A percentile compares a stretch with the other conserved stretches of the same genome.
phyloP scores from a whole-genome alignment of 306 rosid species.

The Gynostemma pentaphyllum region DNA sequence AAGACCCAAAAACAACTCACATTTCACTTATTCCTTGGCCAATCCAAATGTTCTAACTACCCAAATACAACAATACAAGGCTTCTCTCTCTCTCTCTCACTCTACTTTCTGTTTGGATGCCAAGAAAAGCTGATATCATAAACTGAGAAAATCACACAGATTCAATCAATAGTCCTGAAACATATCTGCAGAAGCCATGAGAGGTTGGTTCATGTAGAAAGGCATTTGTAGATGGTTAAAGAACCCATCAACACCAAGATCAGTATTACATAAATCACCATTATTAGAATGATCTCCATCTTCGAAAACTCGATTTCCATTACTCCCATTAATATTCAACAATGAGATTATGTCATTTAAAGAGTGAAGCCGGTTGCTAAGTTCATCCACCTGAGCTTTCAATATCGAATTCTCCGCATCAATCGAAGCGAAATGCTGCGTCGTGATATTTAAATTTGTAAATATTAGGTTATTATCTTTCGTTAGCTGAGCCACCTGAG shows the following conservation, averaged over 20 bases:
- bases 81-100: too few species aligned
- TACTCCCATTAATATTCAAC: too few species aligned
- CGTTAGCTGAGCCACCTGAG: slow-evolving; percentile 40
- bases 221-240: slow-evolving; percentile 1
- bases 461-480: slow-evolving; percentile 67
- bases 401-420: slow-evolving; percentile 78
- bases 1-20: neutral
- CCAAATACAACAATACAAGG: neutral
- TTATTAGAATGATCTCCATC: neutral
- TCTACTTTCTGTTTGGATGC: neutral
- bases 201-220: slow-evolving; percentile 40
- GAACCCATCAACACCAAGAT: neutral
- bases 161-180: slow-evolving; percentile 23
- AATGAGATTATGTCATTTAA: slow-evolving; percentile 41
- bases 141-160: neutral
- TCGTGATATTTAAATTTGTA: slow-evolving; percentile 40
- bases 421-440: slow-evolving; percentile 41
- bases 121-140: neutral
- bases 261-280: neutral
- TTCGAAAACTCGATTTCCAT: neutral
- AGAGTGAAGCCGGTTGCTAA: slow-evolving; percentile 51
- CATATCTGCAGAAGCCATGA: slow-evolving; percentile 49
- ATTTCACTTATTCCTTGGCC: neutral
- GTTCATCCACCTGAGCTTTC: slow-evolving; percentile 60
- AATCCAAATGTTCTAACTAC: neutral